Evolutionary conservation across 495 filamentous ascomycete genomes (phyloP).

Genomic region (Neurospora sp.): DNA sequence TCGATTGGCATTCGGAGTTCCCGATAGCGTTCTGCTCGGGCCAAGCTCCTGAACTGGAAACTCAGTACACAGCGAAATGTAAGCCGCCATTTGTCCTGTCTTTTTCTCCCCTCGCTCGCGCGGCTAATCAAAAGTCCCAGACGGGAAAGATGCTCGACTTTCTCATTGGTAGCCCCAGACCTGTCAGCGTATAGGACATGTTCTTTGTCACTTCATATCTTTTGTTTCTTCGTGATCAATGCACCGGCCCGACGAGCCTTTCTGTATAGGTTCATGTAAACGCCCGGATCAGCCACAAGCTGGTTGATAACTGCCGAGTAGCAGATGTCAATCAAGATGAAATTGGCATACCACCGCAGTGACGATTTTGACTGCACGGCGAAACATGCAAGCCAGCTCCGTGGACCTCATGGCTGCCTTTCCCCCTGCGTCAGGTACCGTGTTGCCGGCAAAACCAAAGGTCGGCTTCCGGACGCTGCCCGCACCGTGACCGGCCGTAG

Average conservation of each 20-base stretch:
- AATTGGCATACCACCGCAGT: background rate
- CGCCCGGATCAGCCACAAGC: background rate
- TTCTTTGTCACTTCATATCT: background rate
- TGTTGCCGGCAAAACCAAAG: background rate
- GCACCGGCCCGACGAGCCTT: background rate
- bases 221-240: background rate
- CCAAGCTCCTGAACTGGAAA: background rate
- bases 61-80: background rate
- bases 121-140: background rate
- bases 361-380: background rate
- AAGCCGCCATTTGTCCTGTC: background rate
- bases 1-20: background rate
- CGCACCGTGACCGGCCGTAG: background rate
- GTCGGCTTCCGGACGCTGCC: background rate
- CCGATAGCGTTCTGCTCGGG: background rate
- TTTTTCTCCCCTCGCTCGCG: background rate
- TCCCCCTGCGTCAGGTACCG: background rate
- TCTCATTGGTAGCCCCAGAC: background rate
- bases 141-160: background rate
- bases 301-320: background rate
- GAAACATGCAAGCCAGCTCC: background rate
- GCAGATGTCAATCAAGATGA: background rate
- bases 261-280: background rate
- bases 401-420: background rate
- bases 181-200: background rate